Base-by-base conservation (phyloP, 2,329 filamentous ascomycete genomes). In the Hymenoscyphus salicellus region DNA sequence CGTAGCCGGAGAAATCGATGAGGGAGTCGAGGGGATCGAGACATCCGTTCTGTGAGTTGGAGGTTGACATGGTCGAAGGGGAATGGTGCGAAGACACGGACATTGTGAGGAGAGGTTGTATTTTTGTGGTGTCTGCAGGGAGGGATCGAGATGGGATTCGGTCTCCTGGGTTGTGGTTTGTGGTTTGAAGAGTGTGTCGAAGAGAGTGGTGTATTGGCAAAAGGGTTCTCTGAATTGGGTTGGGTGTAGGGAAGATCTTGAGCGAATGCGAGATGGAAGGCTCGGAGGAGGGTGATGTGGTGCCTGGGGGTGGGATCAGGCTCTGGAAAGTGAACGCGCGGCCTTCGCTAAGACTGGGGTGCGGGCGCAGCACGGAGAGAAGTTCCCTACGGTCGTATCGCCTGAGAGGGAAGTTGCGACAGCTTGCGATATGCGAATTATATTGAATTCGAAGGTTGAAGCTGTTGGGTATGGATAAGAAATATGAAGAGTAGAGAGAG, bases 1-100 rank as follows among this genome's bases (percentile, higher is more conserved):
- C 87, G 77, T 89, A 91, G 70, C 85, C 84, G 66, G 83, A 81
- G 64, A 88, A 80, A 71, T 88, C 85, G 75, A 88, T 78, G 57
- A 88, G 78, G 36, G 83, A 82, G 71, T 89, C 86, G 70, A 86
- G 64, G 17, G 74, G 74, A 66, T 76, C 74, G 49, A 74, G 65
- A 62, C 72, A 75, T 46, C 62, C 68, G 60, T 63, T 67, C 38
- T 72, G 72, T 10, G 68, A 67, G 26, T 60, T 70, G 58, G 68
- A 62, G 16, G 67, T 69, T 49, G 71, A 71, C 71, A 72, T 72
- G 46, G 65, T 63, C 26, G 68, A 60, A 28, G 72, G 70, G 0
- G 69, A 67, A 20, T 52, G 46, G 60, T 72, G 69, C n/a, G 70
- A 65, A 49, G 68, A 66, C 38, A 67, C 65, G 14, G 70, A 70